Conservation (phyloP, 2,329 filamentous ascomycete species). For the Pleochaeta shiraiana region DNA sequence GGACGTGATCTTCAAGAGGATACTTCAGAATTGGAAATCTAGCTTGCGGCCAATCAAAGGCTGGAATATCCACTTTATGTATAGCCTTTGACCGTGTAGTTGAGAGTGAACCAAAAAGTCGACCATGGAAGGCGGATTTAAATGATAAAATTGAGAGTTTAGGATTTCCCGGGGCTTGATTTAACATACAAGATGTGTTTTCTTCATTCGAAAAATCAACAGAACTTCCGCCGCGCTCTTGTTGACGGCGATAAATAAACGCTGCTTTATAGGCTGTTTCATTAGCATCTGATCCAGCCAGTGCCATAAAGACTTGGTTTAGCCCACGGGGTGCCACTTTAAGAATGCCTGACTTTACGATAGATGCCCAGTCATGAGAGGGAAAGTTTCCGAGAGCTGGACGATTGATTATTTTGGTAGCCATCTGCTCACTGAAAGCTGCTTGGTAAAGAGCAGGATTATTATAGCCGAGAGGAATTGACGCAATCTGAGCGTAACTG, state of each 20-base stretch:
- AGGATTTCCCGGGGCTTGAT: constrained; percentile 50
- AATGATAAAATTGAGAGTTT: constrained; percentile 61
- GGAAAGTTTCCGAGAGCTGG: constrained; percentile 68
- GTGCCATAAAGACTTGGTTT: constrained; percentile 61
- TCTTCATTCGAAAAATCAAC: constrained; percentile 53
- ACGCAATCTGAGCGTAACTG: constrained; percentile 62
- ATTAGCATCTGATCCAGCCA: constrained; percentile 64
- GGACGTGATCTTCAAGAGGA: constrained; percentile 44
- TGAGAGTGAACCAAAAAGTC: constrained; percentile 55
- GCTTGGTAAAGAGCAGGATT: constrained; percentile 45
- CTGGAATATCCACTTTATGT: constrained; percentile 74
- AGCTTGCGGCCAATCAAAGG: constrained; percentile 74
- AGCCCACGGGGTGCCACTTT: constrained; percentile 52
- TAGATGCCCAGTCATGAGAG: constrained; percentile 48
- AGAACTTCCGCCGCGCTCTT: constrained; percentile 40
- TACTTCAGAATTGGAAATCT: constrained; percentile 59
- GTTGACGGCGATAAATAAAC: constrained; percentile 59
- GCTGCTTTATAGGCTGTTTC: constrained; percentile 73
- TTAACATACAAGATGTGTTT: constrained; percentile 43
- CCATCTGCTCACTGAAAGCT: constrained; percentile 49
- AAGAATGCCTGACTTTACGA: constrained; percentile 49
- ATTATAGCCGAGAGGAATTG: constrained; percentile 68
- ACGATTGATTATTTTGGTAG: constrained; percentile 51
- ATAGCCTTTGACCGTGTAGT: constrained; percentile 67
- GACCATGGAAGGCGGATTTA: constrained; percentile 58